Evolutionary conservation across 768 basidiomycete species (phyloP), one percentile per base, ranked within the genome.

Genomic region (Tephrocybe sp.): DNA sequence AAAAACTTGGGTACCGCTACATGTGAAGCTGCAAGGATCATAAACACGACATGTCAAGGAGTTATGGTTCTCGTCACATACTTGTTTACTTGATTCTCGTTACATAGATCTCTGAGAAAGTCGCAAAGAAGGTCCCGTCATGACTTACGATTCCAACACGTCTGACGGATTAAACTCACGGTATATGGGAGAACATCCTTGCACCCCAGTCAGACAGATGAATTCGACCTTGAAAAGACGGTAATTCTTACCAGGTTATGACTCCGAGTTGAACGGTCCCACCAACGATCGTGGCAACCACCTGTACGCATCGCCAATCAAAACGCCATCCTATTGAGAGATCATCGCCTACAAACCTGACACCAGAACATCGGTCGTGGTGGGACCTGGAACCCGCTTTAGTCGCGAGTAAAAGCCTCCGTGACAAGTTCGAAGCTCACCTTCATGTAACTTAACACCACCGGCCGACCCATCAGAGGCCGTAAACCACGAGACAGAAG

Each of bases 261-360:
- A 87, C 82, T 4, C 74, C 82, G 4, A 87, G 70, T 58, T 87
- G 86, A 9, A 80, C 79, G 5, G 85, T 87, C 28, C 81, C 86
- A 0, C 84, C 81, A 35, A 89, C 63, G 12, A 76, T 56, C 12
- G 76, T 75, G 4, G 82, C 87, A 27, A 83, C 72, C 28, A 90
- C 60, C 71, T 49, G 26, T 69, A 32, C 7, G 48, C 22, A 46
- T 25, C 24, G 16, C 1, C 24, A 6, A 31, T 50, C 38, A 44
- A 32, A 31, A 40, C 9, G 31, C 13, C 12, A 34, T 12, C 31
- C 4, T 4, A 41, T 9, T 26, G 7, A 18, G 30, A 5, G 19
- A 38, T 15, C 9, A 21, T 8, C 21, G 36, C 28, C 12, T 16
- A 47, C 58, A 34, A 56, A 71, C 73, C 68, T 91, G 88, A 53